These are phyloP conservation scores for Curvularia sp. DNA, from an alignment of 2,329 filamentous ascomycete genomes.

Conservation along the genomic window DNA sequence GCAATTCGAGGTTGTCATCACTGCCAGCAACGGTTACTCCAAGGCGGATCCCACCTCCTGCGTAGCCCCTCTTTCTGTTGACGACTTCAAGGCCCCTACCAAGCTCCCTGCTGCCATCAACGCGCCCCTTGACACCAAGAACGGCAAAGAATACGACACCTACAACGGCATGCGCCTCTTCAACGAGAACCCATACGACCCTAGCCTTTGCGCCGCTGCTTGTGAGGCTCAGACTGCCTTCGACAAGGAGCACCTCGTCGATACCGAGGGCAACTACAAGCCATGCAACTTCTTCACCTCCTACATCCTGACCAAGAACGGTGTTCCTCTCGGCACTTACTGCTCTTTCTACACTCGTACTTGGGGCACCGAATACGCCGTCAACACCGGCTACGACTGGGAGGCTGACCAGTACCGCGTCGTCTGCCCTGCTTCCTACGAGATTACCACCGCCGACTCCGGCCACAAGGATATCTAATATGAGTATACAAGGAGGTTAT, in stretches of 20 bases:
- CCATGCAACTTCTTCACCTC: constrained; percentile 51
- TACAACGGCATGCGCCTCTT: constrained; percentile 42
- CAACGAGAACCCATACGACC: constrained; percentile 39
- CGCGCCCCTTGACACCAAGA: constrained; percentile 29
- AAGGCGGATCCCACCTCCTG: constrained; percentile 19
- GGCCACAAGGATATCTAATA: constrained; percentile 2
- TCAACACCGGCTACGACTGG: constrained; percentile 34
- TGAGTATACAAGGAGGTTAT: background rate
- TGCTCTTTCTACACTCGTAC: constrained; percentile 39
- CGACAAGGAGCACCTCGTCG: constrained; percentile 38
- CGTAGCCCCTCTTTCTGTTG: constrained; percentile 12
- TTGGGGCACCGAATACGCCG: constrained; percentile 25
- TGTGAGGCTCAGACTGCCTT: constrained; percentile 48
- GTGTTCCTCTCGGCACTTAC: constrained; percentile 48
- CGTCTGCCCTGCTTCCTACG: constrained; percentile 16
- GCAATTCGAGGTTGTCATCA: constrained; percentile 37
- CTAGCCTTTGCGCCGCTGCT: constrained; percentile 42
- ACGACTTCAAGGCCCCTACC: constrained; percentile 28
- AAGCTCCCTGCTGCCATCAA: constrained; percentile 36
- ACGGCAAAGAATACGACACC: too few relatives aligned
- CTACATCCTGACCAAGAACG: constrained; percentile 48
- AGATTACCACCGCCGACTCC: constrained; percentile 11
- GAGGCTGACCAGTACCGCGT: constrained; percentile 16
- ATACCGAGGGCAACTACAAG: constrained; percentile 37
- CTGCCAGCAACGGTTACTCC: constrained; percentile 42